Base-by-base conservation (phyloP, 2,329 filamentous ascomycete genomes). In the Boeremia exigua region DNA sequence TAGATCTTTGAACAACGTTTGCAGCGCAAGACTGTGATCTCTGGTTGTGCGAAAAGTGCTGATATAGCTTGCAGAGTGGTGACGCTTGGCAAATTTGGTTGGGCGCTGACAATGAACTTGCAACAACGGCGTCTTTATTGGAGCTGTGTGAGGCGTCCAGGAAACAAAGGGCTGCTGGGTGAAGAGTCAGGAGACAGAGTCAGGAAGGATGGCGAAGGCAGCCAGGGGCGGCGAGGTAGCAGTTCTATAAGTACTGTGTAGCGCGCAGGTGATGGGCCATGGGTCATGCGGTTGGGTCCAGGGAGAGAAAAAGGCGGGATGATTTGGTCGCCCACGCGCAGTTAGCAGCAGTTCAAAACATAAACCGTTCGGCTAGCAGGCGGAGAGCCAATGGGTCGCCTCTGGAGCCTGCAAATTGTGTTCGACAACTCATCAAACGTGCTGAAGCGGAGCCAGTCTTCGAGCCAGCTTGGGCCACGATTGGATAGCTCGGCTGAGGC, bases 391-490 rank as follows among this genome's bases (percentile, higher is more conserved):
- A 75, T 73, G 50, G 57, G 58, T 48, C 28, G 58, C 51, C 50
- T 48, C 51, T 56, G 57, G 54, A 60, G 59, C 61, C 60, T 59
- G 62, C 65, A 67, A 65, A 67, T 59, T 66, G 56, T 66, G 50
- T 54, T 66, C 66, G 67, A 73, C 72, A 75, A 72, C 71, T 73
- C 72, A 75, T 74, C 72, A 73, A 66, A 54, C 56, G 48, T 68
- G 69, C 66, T 66, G 61, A 61, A 63, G 66, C 65, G 60, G 63
- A 66, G 61, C 63, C 64, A 62, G 47, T 65, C 55, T 56, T 45
- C 51, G 54, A 57, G 57, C 58, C 55, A 58, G 52, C 58, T 54
- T 54, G 46, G 52, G 54, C 54, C 58, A 63, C 68, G 58, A 69
- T 69, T 72, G 67, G 66, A 64, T 63, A 60, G 65, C 49, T 61